Base-by-base conservation (phyloP, 352 stramenopile species). In the Globisporangium nodosum region DNA sequence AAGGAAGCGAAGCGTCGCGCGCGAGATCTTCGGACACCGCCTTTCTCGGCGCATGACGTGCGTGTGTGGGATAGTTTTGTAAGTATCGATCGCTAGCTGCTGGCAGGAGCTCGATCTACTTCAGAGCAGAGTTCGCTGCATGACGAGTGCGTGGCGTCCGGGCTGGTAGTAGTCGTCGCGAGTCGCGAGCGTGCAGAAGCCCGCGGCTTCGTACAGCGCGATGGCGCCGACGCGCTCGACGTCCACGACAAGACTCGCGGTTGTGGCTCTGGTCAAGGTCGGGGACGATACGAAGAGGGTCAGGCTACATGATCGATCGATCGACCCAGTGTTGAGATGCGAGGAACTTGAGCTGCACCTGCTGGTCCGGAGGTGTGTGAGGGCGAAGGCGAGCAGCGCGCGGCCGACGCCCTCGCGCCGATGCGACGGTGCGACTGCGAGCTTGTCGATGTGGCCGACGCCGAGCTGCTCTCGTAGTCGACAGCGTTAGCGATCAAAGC, bases 111-210 rank as follows among this genome's bases (percentile, higher is more conserved):
- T 3, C 24, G 24, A 27, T 27, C 24, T 27, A 27, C 24, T 27
- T 16, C 8, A 16, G 13, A 20, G 3, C 31, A 56, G 24, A 9
- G 12, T 13, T 27, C 56, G 65, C 52, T 78, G 56, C 72, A 85
- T 71, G 45, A 70, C 63, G 27, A 72, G 65, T 18, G 74, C 74
- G 50, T 80, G 61, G n/a, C 54, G 67, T 18, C 74, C 72, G 1
- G 68, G 42, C 9, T 66, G 63, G 56, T 81, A 85, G 56, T 76
- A 85, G 58, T 85, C 70, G 16, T n/a, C 27, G 8, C 72, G 68
- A 3, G 64, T 57, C 0, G 50, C 46, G 11, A 64, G 68, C 31
- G 66, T 49, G 40, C 51, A 6, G 48, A 81, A 85, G 30, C 65
- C 72, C 47, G 65, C 57, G 15, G 61, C 65, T 51, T 76, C 68